Base-by-base conservation (phyloP, 345 rosid genomes). In the Hirschfeldia incana region DNA sequence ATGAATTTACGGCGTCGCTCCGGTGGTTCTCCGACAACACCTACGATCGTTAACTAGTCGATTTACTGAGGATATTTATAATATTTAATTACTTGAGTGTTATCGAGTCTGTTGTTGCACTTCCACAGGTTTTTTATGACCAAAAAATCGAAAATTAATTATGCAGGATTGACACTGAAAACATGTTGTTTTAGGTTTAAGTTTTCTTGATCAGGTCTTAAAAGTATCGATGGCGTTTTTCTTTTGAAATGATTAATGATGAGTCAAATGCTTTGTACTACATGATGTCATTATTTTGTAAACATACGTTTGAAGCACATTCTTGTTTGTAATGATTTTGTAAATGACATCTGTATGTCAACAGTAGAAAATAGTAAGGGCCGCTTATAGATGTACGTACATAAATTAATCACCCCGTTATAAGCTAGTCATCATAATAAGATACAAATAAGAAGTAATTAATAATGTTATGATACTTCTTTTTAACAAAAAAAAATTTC, bases 1-100 rank as follows among this genome's bases (percentile, higher is more conserved):
- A 88, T 29, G 94, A 88, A 49, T 93, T 90, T 83, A 94, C 97
- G 13, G 98, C 97, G 69, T 94, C 98, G 15, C 90, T 83, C 8
- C 97, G 79, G 32, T 86, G 92, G 57, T 85, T 86, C 76, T 79
- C 90, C 12, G 92, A 86, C 5, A 89, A 70, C 67, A 86, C 89
- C 97, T 91, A 87, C 78, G 10, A 37, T 60, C 74, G n/a, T 67
- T 16, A 15, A n/a, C 21, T 21, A 33, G 12, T 39, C 13, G 4
- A 9, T 70, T 12, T 46, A 53, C 37, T 0, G 8, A 12, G 10
- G 4, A 33, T 33, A 21, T 4, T 49, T 1, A 0, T 32, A 64
- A 49, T 34, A 16, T 30, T 44, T 73, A 46, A 33, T 46, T 0
- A 32, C 21, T 21, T 21, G 21, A 21, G 21, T 21, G 15, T 29